Percentiles rank a stretch among this genome's conserved stretches.
Evolutionary conservation across 495 filamentous ascomycete genomes (phyloP).

Genomic region (Penicillium arizonense): DNA sequence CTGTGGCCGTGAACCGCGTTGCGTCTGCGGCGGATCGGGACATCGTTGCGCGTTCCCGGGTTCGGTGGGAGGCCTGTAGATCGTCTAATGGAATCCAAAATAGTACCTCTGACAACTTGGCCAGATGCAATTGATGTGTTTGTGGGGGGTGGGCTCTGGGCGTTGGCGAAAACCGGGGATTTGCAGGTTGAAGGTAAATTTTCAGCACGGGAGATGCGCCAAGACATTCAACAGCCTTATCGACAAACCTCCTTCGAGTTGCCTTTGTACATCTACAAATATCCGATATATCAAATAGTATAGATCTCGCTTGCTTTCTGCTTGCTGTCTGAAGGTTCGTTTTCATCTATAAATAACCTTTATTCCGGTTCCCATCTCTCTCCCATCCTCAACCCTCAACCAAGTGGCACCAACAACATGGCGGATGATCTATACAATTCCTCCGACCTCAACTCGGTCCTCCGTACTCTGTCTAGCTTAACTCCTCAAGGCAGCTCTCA

Average conservation of each 20-base stretch:
- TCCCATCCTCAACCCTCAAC: background rate
- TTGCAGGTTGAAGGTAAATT: conserved; percentile 34
- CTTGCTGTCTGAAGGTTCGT: background rate
- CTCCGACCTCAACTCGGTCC: conserved; percentile 52
- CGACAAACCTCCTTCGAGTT: background rate
- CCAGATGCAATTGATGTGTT: conserved; percentile 10
- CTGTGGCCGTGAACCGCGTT: conserved; percentile 92
- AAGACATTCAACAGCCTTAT: conserved; percentile 26
- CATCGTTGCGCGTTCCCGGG: conserved; percentile 42
- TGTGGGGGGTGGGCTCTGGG: conserved; percentile 16
- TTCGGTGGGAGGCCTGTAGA: background rate
- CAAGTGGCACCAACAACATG: conserved; percentile 19
- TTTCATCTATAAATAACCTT: background rate
- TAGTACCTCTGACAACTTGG: conserved; percentile 1
- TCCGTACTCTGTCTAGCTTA: conserved; percentile 48
- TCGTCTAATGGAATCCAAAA: background rate
- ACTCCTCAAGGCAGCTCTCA: conserved; percentile 11
- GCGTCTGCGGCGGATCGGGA: conserved; percentile 89
- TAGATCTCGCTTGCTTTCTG: too few species aligned
- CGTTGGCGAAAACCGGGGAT: conserved; percentile 8
- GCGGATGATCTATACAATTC: conserved; percentile 34
- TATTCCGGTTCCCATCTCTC: background rate
- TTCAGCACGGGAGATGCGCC: conserved; percentile 32
- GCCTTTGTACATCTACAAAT: too few species aligned
- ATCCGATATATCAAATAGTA: too few species aligned